A percentile compares a stretch with the other conserved stretches of the same genome.
phyloP scores from a whole-genome alignment of 495 filamentous ascomycete genomes.

The Hyaloscypha bicolor region DNA sequence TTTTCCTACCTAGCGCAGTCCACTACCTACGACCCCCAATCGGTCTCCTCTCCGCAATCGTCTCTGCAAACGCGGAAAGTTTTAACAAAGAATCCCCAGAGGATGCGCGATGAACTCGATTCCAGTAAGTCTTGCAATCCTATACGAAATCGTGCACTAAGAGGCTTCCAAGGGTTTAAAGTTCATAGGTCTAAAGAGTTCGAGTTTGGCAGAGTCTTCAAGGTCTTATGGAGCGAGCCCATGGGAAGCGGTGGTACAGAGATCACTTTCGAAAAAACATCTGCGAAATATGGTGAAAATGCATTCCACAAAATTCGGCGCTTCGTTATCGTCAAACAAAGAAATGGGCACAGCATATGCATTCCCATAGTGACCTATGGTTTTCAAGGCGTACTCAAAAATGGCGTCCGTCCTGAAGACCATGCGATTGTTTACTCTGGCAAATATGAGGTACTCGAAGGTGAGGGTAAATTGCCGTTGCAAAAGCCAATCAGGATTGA shows the following conservation, averaged over 20 bases:
- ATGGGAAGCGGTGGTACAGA: not conserved
- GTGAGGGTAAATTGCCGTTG: not conserved
- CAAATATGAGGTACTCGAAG: too few relatives aligned
- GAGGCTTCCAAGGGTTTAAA: not conserved
- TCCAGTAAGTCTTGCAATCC: too few relatives aligned
- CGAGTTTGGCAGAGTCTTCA: not conserved
- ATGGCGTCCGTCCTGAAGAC: constrained; percentile 8
- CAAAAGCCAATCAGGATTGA: not conserved
- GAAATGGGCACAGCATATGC: not conserved
- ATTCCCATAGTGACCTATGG: constrained; percentile 18
- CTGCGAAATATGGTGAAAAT: not conserved
- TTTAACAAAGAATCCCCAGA: too few relatives aligned
- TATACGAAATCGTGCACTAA: not conserved
- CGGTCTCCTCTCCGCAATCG: too few relatives aligned
- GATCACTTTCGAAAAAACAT: not conserved
- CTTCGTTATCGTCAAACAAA: not conserved
- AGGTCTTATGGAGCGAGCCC: constrained; percentile 2
- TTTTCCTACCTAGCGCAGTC: too few relatives aligned
- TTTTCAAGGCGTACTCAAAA: constrained; percentile 2
- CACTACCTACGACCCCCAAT: too few relatives aligned
- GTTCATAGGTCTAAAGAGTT: not conserved
- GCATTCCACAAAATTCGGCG: constrained; percentile 6
- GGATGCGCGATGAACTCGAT: too few relatives aligned
- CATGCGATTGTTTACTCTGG: constrained; percentile 19
- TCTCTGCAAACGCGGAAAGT: too few relatives aligned